phyloP scores from a whole-genome alignment of 2,329 filamentous ascomycete genomes.

The Colletotrichum salicis region DNA sequence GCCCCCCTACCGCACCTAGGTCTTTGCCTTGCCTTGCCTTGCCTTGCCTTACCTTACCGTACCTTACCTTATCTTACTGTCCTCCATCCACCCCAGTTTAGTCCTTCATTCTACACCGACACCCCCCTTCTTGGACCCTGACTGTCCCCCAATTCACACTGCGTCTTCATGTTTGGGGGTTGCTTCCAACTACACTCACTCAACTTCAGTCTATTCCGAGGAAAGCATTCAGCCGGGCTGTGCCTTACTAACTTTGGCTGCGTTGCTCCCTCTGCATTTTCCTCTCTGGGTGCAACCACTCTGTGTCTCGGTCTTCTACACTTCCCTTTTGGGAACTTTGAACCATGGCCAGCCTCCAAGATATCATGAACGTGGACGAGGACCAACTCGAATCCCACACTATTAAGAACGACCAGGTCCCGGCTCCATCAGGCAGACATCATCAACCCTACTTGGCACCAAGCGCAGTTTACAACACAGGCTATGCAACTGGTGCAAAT shows the following conservation, averaged over 20 bases:
- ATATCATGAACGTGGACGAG: conserved; percentile 67
- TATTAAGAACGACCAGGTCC: conserved; percentile 58
- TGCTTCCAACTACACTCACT: conserved; percentile 46
- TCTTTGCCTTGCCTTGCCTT: background rate
- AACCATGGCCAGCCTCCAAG: conserved; percentile 65
- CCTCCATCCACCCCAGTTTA: conserved; percentile 28
- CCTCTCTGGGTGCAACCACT: conserved; percentile 18
- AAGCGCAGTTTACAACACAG: conserved; percentile 47
- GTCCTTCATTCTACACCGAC: conserved; percentile 33
- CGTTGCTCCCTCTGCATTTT: conserved; percentile 38
- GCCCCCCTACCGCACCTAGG: conserved; percentile 7
- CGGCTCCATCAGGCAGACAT: conserved; percentile 46
- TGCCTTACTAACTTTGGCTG: conserved; percentile 58
- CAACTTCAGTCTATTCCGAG: conserved; percentile 45
- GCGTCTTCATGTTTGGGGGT: conserved; percentile 42
- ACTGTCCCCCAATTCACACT: conserved; percentile 36
- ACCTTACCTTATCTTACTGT: conserved; percentile 16
- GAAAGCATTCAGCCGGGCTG: conserved; percentile 54
- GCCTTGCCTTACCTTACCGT: conserved; percentile 28
- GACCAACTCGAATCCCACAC: conserved; percentile 54
- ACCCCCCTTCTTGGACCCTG: conserved; percentile 36
- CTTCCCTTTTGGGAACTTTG: conserved; percentile 54
- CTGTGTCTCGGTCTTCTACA: conserved; percentile 29
- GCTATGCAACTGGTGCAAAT: conserved; percentile 53
- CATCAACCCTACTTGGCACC: conserved; percentile 46